Percentiles rank a stretch among this genome's conserved stretches.
These are phyloP conservation scores for Hymenoscyphus linearis DNA, from an alignment of 2,329 filamentous ascomycete species.

Conservation along the genomic window DNA sequence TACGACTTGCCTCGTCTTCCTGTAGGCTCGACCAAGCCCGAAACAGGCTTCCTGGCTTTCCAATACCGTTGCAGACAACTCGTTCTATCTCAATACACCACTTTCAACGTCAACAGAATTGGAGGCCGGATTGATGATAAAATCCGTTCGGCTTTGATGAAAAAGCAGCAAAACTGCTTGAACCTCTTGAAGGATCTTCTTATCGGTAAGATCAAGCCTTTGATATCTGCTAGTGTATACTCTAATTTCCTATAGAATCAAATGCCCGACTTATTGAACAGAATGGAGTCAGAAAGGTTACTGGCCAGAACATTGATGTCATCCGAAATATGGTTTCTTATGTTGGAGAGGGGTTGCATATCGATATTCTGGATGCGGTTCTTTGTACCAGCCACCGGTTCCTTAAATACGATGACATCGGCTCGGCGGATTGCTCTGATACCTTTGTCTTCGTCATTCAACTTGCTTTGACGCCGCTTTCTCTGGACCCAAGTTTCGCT, in stretches of 20 bases:
- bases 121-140: constrained; percentile 1
- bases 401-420: constrained; percentile 4
- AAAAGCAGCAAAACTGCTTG: constrained; percentile 33
- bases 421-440: constrained; percentile 7
- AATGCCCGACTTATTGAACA: constrained; percentile 16
- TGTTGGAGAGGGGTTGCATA: constrained; percentile 6
- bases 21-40: constrained; percentile 7
- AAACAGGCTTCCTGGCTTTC: constrained; percentile 27
- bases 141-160: constrained; percentile 13
- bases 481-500: constrained; percentile 26
- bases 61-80: constrained; percentile 35
- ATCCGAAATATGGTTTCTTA: constrained; percentile 18
- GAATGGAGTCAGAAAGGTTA: constrained; percentile 31
- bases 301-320: constrained; percentile 23
- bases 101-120: constrained; percentile 26
- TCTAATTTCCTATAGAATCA: constrained; percentile 21
- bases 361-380: constrained; percentile 27
- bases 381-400: constrained; percentile 18
- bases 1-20: constrained; percentile 35
- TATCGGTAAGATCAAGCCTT: constrained; percentile 33
- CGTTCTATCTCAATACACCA: constrained; percentile 25
- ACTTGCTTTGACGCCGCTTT: constrained; percentile 25
- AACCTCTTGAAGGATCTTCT: constrained; percentile 38
- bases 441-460: constrained; percentile 23
- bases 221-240: not conserved